Conservation (phyloP, 164 flowering plant genomes). For the Pachysandra terminalis region DNA sequence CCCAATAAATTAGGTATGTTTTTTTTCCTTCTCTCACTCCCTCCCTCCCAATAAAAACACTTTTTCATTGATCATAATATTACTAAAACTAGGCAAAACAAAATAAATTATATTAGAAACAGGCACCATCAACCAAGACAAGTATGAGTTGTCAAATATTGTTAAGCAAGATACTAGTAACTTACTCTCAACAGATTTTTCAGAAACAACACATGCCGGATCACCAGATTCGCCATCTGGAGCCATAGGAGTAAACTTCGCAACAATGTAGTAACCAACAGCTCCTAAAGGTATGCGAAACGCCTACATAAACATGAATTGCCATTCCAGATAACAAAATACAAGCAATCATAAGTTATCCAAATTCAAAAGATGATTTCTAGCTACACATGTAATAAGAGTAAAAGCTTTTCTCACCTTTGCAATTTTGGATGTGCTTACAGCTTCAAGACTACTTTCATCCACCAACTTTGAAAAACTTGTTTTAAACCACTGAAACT, state of each 20-base stretch:
- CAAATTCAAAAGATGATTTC: not conserved
- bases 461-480: constrained; percentile 47
- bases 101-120: not conserved
- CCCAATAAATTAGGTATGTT: too few species aligned
- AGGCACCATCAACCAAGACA: not conserved
- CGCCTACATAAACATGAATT: constrained; percentile 45
- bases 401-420: constrained; percentile 43
- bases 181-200: constrained; percentile 82
- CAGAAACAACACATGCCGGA: constrained; percentile 74
- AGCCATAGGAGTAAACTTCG: constrained; percentile 92
- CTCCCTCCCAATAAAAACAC: too few species aligned
- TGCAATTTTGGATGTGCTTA: constrained; percentile 82
- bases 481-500: constrained; percentile 96
- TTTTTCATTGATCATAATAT: too few species aligned
- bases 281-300: constrained; percentile 95
- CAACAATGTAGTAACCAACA: constrained; percentile 84
- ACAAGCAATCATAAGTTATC: not conserved
- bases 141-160: not conserved
- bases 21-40: too few species aligned
- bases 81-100: too few species aligned
- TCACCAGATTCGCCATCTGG: constrained; percentile 95
- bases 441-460: constrained; percentile 70
- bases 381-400: not conserved
- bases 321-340: constrained; percentile 1
- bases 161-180: constrained; percentile 8